A percentile compares a stretch with the other conserved stretches of the same genome.
phyloP scores from a whole-genome alignment of 2,329 filamentous ascomycete genomes.

The Xylariaceae sp. region DNA sequence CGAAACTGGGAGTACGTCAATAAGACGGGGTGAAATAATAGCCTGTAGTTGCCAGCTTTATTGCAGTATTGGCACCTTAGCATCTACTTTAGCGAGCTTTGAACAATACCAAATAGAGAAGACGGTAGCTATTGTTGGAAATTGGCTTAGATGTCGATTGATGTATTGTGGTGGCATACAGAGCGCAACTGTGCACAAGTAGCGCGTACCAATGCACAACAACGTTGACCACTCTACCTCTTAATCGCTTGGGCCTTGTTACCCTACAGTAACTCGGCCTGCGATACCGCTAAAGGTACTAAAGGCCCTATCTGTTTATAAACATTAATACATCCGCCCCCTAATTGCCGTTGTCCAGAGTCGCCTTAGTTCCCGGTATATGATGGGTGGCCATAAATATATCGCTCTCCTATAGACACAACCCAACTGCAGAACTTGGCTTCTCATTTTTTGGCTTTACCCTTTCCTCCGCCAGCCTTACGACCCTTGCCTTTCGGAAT shows the following conservation, averaged over 20 bases:
- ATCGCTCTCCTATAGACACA: background rate
- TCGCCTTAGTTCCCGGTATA: background rate
- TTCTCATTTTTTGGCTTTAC: conserved; percentile 41
- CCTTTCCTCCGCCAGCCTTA: conserved; percentile 36
- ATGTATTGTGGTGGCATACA: background rate
- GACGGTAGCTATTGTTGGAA: background rate
- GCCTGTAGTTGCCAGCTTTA: no score
- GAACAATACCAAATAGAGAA: background rate
- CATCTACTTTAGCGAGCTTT: background rate
- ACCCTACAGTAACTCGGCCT: conserved; percentile 4
- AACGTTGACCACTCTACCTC: background rate
- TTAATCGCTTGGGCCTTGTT: background rate
- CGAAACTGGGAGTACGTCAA: no score
- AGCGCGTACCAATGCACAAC: conserved; percentile 1
- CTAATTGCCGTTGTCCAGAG: background rate
- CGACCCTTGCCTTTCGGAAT: conserved; percentile 28
- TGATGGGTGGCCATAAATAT: background rate
- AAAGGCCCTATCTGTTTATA: background rate
- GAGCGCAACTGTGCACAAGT: conserved; percentile 1
- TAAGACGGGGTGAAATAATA: no score
- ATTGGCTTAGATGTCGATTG: background rate
- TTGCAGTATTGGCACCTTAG: background rate
- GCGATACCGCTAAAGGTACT: background rate
- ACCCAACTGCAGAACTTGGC: background rate
- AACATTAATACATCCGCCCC: background rate